These are phyloP conservation scores for Dacryopinax primogenitus DNA, from an alignment of 768 basidiomycete genomes.

Conservation along the genomic window DNA sequence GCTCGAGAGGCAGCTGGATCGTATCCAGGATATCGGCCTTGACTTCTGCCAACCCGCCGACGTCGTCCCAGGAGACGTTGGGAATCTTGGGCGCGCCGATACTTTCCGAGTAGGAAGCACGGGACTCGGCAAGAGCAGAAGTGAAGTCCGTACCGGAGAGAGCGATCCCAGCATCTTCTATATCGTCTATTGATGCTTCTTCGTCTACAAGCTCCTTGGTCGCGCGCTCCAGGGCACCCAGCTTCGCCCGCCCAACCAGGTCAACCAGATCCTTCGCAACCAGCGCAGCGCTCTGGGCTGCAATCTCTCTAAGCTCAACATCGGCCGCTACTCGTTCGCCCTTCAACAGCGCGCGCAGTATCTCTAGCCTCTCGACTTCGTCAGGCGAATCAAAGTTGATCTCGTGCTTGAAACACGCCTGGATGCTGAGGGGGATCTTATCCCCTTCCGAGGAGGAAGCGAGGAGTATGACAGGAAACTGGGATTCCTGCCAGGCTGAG, in stretches of 20 bases:
- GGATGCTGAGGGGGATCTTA: constrained; percentile 47
- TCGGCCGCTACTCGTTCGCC: constrained; percentile 49
- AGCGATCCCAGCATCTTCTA: constrained; percentile 28
- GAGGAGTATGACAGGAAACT: constrained; percentile 61
- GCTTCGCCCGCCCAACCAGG: constrained; percentile 47
- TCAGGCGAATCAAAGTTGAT: constrained; percentile 64
- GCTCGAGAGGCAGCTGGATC: constrained; percentile 79
- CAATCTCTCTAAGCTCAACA: constrained; percentile 56
- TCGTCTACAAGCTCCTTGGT: constrained; percentile 14
- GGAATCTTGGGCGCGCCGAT: constrained; percentile 98
- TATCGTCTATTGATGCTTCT: constrained; percentile 14
- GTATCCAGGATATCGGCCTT: constrained; percentile 93
- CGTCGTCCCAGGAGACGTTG: constrained; percentile 90
- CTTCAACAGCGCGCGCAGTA: constrained; percentile 39
- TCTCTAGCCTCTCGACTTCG: constrained; percentile 56
- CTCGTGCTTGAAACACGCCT: constrained; percentile 76
- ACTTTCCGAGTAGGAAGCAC: constrained; percentile 71
- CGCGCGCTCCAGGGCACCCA: constrained; percentile 42
- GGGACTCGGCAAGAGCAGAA: constrained; percentile 52
- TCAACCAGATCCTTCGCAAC: constrained; percentile 68
- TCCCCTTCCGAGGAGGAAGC: constrained; percentile 59
- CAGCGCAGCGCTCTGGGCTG: constrained; percentile 82
- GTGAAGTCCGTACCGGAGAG: constrained; percentile 53
- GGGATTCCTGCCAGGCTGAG: constrained; percentile 44
- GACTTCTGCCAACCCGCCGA: constrained; percentile 77